Conservation (phyloP, 2,329 filamentous ascomycete genomes). For the Colletotrichum tanaceti region DNA sequence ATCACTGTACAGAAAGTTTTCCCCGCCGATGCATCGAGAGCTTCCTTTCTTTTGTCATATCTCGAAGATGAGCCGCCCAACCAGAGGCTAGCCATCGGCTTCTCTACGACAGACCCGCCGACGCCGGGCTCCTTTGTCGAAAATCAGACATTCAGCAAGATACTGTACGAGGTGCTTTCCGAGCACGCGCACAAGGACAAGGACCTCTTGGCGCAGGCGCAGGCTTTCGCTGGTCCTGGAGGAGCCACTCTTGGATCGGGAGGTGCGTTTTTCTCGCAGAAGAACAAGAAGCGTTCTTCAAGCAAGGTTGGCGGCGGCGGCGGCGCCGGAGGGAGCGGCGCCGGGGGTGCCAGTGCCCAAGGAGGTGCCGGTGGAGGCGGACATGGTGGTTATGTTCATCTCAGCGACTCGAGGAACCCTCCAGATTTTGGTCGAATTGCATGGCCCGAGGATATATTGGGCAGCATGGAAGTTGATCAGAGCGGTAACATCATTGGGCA, state of each 20-base stretch:
- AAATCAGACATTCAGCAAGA: slow-evolving; percentile 69
- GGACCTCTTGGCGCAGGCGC: slow-evolving; percentile 65
- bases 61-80: slow-evolving; percentile 69
- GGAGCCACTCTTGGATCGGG: slow-evolving; percentile 64
- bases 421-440: slow-evolving; percentile 76
- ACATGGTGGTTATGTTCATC: slow-evolving; percentile 71
- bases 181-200: slow-evolving; percentile 69
- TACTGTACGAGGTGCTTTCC: slow-evolving; percentile 68
- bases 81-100: slow-evolving; percentile 67
- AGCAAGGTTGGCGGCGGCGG: slow-evolving; percentile 53
- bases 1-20: slow-evolving; percentile 65
- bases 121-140: slow-evolving; percentile 69
- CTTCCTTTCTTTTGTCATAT: slow-evolving; percentile 67
- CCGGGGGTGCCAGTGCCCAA: slow-evolving; percentile 68
- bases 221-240: slow-evolving; percentile 69
- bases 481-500: slow-evolving; percentile 67
- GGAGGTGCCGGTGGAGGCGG: slow-evolving; percentile 71
- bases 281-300: slow-evolving; percentile 50
- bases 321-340: slow-evolving; percentile 59
- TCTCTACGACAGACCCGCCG: slow-evolving; percentile 68
- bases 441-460: slow-evolving; percentile 77
- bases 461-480: slow-evolving; percentile 73
- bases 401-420: slow-evolving; percentile 72
- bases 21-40: slow-evolving; percentile 57
- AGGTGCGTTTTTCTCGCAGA: slow-evolving; percentile 62